Evolutionary conservation across 2,329 filamentous ascomycete species (phyloP).

Genomic region (Xylariomycetidae sp.): DNA sequence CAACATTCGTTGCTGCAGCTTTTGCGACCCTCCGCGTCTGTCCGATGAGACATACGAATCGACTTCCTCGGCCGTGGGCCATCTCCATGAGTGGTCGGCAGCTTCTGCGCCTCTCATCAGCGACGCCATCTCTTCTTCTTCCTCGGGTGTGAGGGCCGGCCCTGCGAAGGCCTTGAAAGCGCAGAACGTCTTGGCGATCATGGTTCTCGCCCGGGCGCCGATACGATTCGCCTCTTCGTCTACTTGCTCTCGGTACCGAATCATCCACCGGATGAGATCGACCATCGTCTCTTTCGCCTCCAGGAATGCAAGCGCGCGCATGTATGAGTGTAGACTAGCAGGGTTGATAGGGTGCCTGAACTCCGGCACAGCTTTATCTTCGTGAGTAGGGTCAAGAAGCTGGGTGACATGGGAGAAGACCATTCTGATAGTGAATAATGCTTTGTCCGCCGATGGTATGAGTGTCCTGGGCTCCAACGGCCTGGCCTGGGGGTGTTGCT

Average conservation of each 20-base stretch:
- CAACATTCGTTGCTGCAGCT: conserved; percentile 14
- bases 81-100: conserved; percentile 18
- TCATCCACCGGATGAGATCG: conserved; percentile 55
- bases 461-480: conserved; percentile 5
- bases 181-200: conserved; percentile 34
- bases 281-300: conserved; percentile 56
- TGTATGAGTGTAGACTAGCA: conserved; percentile 51
- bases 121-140: conserved; percentile 11
- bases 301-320: conserved; percentile 59
- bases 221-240: conserved; percentile 29
- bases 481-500: background rate
- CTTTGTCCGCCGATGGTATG: conserved; percentile 7
- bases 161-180: conserved; percentile 45
- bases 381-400: too few species aligned
- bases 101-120: conserved; percentile 14
- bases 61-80: conserved; percentile 25
- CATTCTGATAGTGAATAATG: too few species aligned
- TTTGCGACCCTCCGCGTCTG: conserved; percentile 11
- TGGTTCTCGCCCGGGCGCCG: conserved; percentile 20
- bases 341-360: conserved; percentile 30
- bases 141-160: conserved; percentile 31
- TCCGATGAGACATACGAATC: conserved; percentile 20
- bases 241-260: conserved; percentile 35
- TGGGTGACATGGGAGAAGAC: conserved; percentile 22
- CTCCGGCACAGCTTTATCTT: conserved; percentile 14